Base-by-base conservation (phyloP, 805 yeast species). In the Sporopachydermia quercuum region DNA sequence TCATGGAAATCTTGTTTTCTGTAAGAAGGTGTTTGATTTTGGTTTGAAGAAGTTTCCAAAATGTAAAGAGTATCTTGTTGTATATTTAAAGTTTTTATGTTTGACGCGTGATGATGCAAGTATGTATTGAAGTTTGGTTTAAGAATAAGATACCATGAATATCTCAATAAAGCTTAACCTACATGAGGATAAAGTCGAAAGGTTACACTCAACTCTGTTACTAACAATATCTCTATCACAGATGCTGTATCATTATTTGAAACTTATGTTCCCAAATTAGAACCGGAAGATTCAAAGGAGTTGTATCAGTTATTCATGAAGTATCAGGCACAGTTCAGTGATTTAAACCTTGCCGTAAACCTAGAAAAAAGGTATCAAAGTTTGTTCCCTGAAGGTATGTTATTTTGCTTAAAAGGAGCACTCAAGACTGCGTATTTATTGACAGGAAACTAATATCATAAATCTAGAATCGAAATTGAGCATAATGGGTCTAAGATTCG, bases 161-260 rank as follows among this genome's bases (percentile, higher is more conserved):
- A n/a, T n/a, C n/a, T n/a, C n/a, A n/a, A n/a, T n/a, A n/a, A n/a
- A n/a, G n/a, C n/a, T n/a, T n/a, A n/a, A n/a, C n/a, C n/a, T n/a
- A n/a, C n/a, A n/a, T n/a, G n/a, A n/a, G n/a, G n/a, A n/a, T n/a
- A n/a, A n/a, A n/a, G n/a, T n/a, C n/a, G n/a, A n/a, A n/a, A n/a
- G n/a, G n/a, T n/a, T n/a, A n/a, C n/a, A n/a, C n/a, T n/a, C n/a
- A n/a, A n/a, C n/a, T n/a, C n/a, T n/a, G n/a, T n/a, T n/a, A n/a
- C n/a, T n/a, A n/a, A n/a, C n/a, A n/a, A n/a, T n/a, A n/a, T n/a
- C n/a, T n/a, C n/a, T n/a, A n/a, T n/a, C n/a, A n/a, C n/a, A n/a
- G n/a, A 81, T 50, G 81, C 86, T 14, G 78, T 89, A 48, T 82
- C 85, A 5, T 65, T 85, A 30, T 79, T 89, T 54, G 97, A 91